phyloP scores from a whole-genome alignment of 768 basidiomycete species.

The Lactarius quietus region DNA sequence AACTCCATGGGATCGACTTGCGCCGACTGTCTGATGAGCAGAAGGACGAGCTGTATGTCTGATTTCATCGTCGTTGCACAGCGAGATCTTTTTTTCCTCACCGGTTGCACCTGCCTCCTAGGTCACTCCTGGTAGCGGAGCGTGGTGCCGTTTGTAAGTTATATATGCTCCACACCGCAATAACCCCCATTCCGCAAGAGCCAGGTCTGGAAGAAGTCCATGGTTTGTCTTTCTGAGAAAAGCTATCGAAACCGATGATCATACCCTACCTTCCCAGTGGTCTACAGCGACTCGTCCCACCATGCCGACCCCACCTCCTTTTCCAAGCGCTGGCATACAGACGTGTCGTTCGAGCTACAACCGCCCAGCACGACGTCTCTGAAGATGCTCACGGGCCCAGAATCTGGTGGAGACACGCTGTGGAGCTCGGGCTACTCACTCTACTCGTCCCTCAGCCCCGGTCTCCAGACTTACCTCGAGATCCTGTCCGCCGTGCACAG shows the following conservation, averaged over 20 bases:
- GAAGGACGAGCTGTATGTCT: slow-evolving; percentile 72
- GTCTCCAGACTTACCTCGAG: slow-evolving; percentile 54
- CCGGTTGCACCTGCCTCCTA: slow-evolving; percentile 28
- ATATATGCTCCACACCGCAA: slow-evolving; percentile 38
- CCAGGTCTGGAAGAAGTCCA: slow-evolving; percentile 76
- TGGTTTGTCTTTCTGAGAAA: slow-evolving; percentile 38
- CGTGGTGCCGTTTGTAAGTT: slow-evolving; percentile 70
- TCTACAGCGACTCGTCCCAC: slow-evolving; percentile 63
- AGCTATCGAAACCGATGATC: slow-evolving; percentile 10
- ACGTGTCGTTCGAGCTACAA: slow-evolving; percentile 79
- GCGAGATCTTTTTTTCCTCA: not conserved
- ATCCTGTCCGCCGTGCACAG: slow-evolving; percentile 55
- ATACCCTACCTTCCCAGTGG: slow-evolving; percentile 48
- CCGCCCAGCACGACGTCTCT: slow-evolving; percentile 80
- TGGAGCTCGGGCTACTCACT: slow-evolving; percentile 46
- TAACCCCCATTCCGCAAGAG: slow-evolving; percentile 67
- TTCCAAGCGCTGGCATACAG: slow-evolving; percentile 79
- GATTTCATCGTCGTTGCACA: not conserved
- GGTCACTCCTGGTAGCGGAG: slow-evolving; percentile 70
- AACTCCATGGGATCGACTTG: slow-evolving; percentile 69
- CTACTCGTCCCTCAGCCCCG: slow-evolving; percentile 54
- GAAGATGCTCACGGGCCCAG: slow-evolving; percentile 66
- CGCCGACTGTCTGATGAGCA: slow-evolving; percentile 60
- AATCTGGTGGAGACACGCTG: slow-evolving; percentile 42
- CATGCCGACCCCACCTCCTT: slow-evolving; percentile 63